phyloP scores from a whole-genome alignment of 2,329 filamentous ascomycete genomes.

The Talaromyces verruculosus region DNA sequence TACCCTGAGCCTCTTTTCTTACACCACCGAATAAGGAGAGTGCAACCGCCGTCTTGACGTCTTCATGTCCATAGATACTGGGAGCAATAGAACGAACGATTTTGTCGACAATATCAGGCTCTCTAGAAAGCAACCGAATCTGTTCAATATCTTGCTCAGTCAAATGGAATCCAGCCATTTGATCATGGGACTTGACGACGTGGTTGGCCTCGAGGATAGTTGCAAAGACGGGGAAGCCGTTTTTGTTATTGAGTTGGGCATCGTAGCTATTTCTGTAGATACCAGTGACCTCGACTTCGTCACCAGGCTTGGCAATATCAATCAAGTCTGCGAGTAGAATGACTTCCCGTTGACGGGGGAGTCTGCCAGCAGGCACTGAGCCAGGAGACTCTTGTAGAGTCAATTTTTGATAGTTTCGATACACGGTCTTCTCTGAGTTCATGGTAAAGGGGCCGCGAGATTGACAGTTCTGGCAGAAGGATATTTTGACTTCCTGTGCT shows the following conservation, averaged over 20 bases:
- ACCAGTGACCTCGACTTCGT: conserved; percentile 95
- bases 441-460: conserved; percentile 91
- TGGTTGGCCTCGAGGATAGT: conserved; percentile 98
- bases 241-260: conserved; percentile 95
- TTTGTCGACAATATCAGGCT: conserved; percentile 89
- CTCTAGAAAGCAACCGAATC: conserved; percentile 82
- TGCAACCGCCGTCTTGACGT: conserved; percentile 96
- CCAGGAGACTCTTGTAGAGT: conserved; percentile 96
- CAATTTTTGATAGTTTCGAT: conserved; percentile 97
- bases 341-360: conserved; percentile 90
- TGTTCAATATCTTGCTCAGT: conserved; percentile 92
- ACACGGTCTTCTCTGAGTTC: conserved; percentile 96
- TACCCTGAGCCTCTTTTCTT: conserved; percentile 83
- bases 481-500: conserved; percentile 92
- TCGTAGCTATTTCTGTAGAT: conserved; percentile 99
- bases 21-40: conserved; percentile 94
- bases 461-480: conserved; percentile 95
- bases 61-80: conserved; percentile 93
- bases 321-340: conserved; percentile 97
- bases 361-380: conserved; percentile 90
- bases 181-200: conserved; percentile 93
- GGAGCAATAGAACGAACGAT: conserved; percentile 91
- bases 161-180: conserved; percentile 91
- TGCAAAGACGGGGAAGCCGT: conserved; percentile 96
- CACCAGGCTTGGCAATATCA: conserved; percentile 92